Base-by-base conservation (phyloP, 495 filamentous ascomycete genomes). In the Penicillium tannophilum region DNA sequence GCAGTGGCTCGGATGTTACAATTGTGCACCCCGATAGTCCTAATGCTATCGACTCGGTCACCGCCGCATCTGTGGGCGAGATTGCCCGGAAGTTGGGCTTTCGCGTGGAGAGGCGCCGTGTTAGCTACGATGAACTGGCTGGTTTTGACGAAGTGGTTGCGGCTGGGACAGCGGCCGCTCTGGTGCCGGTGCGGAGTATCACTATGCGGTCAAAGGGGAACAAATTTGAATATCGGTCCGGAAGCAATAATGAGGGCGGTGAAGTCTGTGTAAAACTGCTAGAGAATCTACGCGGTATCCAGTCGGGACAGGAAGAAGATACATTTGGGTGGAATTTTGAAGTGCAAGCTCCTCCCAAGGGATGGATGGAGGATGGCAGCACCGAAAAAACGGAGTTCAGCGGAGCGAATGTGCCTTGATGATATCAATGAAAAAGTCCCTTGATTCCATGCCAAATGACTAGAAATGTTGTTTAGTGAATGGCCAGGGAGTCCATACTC, bases 141-240 rank as follows among this genome's bases (percentile, higher is more conserved):
- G 68, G 74, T 7, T 97, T 98, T 74, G 79, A 79, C 46, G 94
- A 98, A 72, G 86, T 98, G 19, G 82, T 97, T 74, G 94, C 93
- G 4, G 92, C 91, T 1, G 94, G 94, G 0, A 98, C 94, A 1
- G 94, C 94, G 5, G 94, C 93, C 0, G 90, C 91, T 1, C 77
- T 98, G 44, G 92, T 97, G 10, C 94, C 94, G 1, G 91, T 98
- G 67, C 86, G 86, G 52, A 92, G 88, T 50, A 96, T 98, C 62
- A 90, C 89, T 1, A 86, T 89, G 68, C 82, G 80, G 61, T 84
- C 82, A 4, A 80, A 66, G 10, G 71, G 76, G n/a, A 88, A 93
- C 59, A 89, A 82, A 24, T 85, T 93, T 61, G 75, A 71, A 0
- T 93, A 88, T 62, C 79, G 84, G n/a, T 71, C 78, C 24, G 84